Conservation (phyloP, 2,329 filamentous ascomycete genomes). For the Zasmidium angulare region DNA sequence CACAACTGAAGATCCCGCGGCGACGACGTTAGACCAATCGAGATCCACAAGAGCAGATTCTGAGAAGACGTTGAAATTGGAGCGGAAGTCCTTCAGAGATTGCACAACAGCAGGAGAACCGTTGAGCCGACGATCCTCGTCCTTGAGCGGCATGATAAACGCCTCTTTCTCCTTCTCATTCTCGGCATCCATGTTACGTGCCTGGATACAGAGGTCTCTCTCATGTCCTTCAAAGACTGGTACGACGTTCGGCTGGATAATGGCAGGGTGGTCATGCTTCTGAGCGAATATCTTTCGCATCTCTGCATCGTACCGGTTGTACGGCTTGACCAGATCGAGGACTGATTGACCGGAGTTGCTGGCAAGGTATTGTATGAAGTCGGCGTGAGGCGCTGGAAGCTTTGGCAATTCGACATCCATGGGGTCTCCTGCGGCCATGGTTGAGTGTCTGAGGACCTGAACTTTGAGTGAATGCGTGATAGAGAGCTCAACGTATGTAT, state of each 20-base stretch:
- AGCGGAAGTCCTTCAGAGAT: conserved; percentile 68
- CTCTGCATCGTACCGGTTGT: conserved; percentile 65
- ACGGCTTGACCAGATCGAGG: conserved; percentile 62
- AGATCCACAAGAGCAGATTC: conserved; percentile 74
- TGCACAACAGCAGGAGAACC: conserved; percentile 68
- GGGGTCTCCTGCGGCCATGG: conserved; percentile 15
- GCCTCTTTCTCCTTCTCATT: conserved; percentile 59
- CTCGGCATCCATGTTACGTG: conserved; percentile 60
- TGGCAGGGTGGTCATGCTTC: conserved; percentile 59
- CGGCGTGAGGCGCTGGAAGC: conserved; percentile 40
- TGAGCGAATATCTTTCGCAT: conserved; percentile 70
- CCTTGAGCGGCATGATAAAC: conserved; percentile 69
- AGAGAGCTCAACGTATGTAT: too few relatives aligned
- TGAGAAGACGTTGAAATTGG: conserved; percentile 79
- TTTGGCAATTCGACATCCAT: conserved; percentile 31
- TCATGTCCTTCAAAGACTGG: conserved; percentile 62
- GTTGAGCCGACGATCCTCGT: conserved; percentile 60
- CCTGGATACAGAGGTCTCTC: conserved; percentile 59
- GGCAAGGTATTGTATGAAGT: conserved; percentile 55
- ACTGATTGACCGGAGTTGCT: conserved; percentile 56
- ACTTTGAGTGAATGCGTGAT: too few relatives aligned
- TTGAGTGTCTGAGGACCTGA: background rate
- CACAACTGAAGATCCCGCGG: conserved; percentile 76
- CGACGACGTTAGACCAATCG: conserved; percentile 81
- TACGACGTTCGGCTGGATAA: conserved; percentile 62